Base-by-base conservation (phyloP, 768 basidiomycete species). In the Tricholoma sp. region DNA sequence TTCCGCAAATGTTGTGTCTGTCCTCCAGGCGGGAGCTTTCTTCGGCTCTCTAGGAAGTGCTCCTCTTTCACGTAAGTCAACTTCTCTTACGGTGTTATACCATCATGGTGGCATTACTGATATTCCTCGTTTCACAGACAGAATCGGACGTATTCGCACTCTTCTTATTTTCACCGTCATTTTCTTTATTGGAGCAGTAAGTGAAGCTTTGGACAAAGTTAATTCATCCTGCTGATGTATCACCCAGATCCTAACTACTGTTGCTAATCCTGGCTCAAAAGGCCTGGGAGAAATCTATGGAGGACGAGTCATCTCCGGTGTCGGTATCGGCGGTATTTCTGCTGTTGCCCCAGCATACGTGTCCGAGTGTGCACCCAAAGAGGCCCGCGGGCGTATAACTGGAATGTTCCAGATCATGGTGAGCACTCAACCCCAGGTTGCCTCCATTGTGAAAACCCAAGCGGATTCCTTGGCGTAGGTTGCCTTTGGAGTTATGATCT, bases 351-450 rank as follows among this genome's bases (percentile, higher is more conserved):
- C 92, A 4, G 84, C 91, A 0, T 96, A 83, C 65, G 91, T 94
- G 18, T 87, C 89, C 10, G 94, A 95, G 70, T 92, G 91, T 68
- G 79, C 86, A 1, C 94, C 93, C 6, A 94, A 93, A 66, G 79
- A 90, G 20, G 88, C 92, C 2, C 86, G 93, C 58, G 92, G 92
- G 4, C 80, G 89, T 41, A 89, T 94, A 61, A 93, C 89, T 0
- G 91, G 91, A 28, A 64, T 88, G 29, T 94, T 93, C 78, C 92
- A 94, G 66, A 83, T 94, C 68, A 86, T 91, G 82, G 91, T 81
- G 31, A 9, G 70, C 50, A 10, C 9, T 17, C 48, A 1, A 6
- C 18, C 20, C 2, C 33, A 17, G 11, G 41, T 29, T 31, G 36
- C 10, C 24, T 44, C 20, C 33, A 15, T 6, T 48, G 12, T 49